phyloP scores from a whole-genome alignment of 2,329 filamentous ascomycete genomes.

The Dactylellina drechsleri region DNA sequence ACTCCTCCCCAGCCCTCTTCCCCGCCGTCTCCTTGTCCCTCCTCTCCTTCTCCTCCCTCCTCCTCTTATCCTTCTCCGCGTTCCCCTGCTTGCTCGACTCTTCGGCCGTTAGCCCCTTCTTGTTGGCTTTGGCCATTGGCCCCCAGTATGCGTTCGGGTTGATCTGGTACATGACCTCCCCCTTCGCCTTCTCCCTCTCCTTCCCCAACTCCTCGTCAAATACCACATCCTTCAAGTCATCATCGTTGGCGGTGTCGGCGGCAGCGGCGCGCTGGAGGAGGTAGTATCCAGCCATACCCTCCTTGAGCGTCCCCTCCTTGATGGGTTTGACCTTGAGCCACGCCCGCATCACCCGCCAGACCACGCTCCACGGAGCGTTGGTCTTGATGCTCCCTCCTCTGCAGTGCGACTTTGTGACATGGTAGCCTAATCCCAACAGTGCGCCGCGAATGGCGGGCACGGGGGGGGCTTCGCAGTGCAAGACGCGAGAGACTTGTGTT shows the following conservation, averaged over 20 bases:
- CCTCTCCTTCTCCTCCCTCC: conserved; percentile 40
- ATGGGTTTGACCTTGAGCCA: conserved; percentile 85
- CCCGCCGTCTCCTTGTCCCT: neutral
- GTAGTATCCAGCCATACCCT: conserved; percentile 75
- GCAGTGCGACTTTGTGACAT: conserved; percentile 85
- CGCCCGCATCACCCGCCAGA: conserved; percentile 94
- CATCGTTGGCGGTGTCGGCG: conserved; percentile 58
- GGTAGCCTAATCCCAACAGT: conserved; percentile 80
- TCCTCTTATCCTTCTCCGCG: conserved; percentile 46
- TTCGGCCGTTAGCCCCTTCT: conserved; percentile 49
- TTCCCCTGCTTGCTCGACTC: conserved; percentile 39
- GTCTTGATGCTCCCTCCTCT: conserved; percentile 92
- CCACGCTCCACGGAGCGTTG: conserved; percentile 85
- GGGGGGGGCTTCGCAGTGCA: conserved; percentile 83
- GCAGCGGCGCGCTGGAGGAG: conserved; percentile 64
- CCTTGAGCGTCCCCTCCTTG: conserved; percentile 75
- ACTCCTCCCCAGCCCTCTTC: neutral
- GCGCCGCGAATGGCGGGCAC: conserved; percentile 83
- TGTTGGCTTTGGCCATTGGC: conserved; percentile 69
- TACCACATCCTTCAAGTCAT: conserved; percentile 68
- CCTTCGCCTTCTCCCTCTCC: conserved; percentile 73
- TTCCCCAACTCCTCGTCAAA: conserved; percentile 85
- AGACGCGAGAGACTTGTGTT: conserved; percentile 75
- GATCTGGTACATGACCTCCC: conserved; percentile 81
- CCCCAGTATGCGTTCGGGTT: conserved; percentile 96